A percentile compares a stretch with the other conserved stretches of the same genome.
Evolutionary conservation across 2,329 filamentous ascomycete species (phyloP).

Genomic region (Alternaria sp.): DNA sequence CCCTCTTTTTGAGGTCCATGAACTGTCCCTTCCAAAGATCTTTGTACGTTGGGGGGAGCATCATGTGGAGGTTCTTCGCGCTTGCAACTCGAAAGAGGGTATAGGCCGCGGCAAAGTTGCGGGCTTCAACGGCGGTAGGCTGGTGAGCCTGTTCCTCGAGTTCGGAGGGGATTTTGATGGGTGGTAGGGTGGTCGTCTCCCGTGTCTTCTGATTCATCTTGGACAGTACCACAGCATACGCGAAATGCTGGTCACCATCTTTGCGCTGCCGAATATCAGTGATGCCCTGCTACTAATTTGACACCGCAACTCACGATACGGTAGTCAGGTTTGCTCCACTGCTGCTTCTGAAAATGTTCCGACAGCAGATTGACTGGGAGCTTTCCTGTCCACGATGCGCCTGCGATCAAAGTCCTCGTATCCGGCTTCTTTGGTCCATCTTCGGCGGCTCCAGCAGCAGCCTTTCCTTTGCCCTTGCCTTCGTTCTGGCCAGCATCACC

Average conservation of each 20-base stretch:
- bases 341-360: constrained; percentile 94
- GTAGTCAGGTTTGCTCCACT: constrained; percentile 95
- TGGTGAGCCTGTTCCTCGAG: constrained; percentile 79
- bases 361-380: constrained; percentile 91
- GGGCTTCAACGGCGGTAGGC: constrained; percentile 85
- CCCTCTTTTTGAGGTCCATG: constrained; percentile 78
- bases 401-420: constrained; percentile 82
- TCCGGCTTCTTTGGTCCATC: constrained; percentile 66
- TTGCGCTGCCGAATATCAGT: constrained; percentile 61
- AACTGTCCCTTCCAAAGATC: constrained; percentile 92
- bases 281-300: too few relatives aligned
- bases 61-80: constrained; percentile 95
- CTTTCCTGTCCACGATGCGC: constrained; percentile 96
- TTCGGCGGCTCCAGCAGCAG: constrained; percentile 33
- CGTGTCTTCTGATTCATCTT: constrained; percentile 81
- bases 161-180: constrained; percentile 80
- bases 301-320: constrained; percentile 66
- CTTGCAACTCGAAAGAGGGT: constrained; percentile 90
- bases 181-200: constrained; percentile 75
- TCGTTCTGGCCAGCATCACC: constrained; percentile 22
- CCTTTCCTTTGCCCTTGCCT: constrained; percentile 48
- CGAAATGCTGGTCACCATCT: constrained; percentile 78
- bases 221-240: constrained; percentile 77
- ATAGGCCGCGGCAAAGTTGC: constrained; percentile 92
- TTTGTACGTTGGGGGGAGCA: constrained; percentile 88